Base-by-base conservation (phyloP, 2,329 filamentous ascomycete genomes). In the Ampelomyces quisqualis region DNA sequence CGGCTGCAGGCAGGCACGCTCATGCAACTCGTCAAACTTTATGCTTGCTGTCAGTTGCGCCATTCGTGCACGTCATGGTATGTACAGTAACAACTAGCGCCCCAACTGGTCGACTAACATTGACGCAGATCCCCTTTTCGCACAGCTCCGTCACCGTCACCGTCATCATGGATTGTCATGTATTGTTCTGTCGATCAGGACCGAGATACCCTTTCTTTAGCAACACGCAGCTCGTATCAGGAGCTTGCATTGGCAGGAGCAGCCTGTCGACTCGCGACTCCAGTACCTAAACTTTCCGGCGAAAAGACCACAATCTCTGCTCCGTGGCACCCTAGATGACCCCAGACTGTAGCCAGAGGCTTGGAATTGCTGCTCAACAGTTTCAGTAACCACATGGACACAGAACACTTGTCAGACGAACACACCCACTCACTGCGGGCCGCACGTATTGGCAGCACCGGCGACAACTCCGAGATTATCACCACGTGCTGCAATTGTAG, bases 11-110 rank as follows among this genome's bases (percentile, higher is more conserved):
- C 31, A 48, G 43, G 31, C 40, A 45, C 43, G 47, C 21, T 34
- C 40, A 30, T 43, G 21, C 38, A 34, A 38, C 30, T 31, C 38
- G 35, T 43, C 36, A 49, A 55, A 53, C 47, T 51, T 41, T 49
- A 50, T 50, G 39, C 41, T 20, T 26, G 45, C 14, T 36, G 17
- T 45, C 41, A 37, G 43, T 34, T 39, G 21, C 36, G 36, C 36
- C 28, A 39, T 34, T 35, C 28, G 35, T 33, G 27, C 38, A 20
- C 39, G 18, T 38, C 35, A 33, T 42, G 47, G 47, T 39, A n/a
- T n/a, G n/a, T n/a, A 39, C 36, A 30, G 47, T 50, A 52, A 33
- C 30, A 22, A n/a, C 38, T 56, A 56, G 55, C 42, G 51, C 30
- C 28, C 22, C 29, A 32, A 38, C 32, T 52, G 41, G 45, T 48